A percentile compares a stretch with the other conserved stretches of the same genome.
Conservation (phyloP, 352 stramenopile genomes). For the Globisporangium paroecandrum region DNA sequence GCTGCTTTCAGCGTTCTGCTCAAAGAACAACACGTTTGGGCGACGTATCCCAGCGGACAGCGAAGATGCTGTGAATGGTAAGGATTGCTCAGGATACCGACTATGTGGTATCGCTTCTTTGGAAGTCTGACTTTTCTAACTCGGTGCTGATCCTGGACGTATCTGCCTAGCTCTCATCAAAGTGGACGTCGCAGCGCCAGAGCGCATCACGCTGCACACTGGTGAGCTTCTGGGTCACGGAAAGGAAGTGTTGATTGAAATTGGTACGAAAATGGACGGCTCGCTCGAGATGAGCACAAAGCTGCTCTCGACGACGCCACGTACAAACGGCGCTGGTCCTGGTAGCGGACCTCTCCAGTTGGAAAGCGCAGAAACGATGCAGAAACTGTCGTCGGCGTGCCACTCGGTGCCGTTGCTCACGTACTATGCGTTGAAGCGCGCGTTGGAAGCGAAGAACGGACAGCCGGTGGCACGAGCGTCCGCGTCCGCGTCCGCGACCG, state of each 20-base stretch:
- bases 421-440: slow-evolving; percentile 73
- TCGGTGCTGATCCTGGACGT: not conserved
- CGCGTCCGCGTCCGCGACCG: slow-evolving; percentile 8
- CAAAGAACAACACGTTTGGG: slow-evolving; percentile 68
- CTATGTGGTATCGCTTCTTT: not conserved
- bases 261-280: slow-evolving; percentile 60
- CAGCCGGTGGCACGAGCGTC: slow-evolving; percentile 18
- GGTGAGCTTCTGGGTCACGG: slow-evolving; percentile 46
- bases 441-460: slow-evolving; percentile 41
- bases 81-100: not conserved
- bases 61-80: slow-evolving; percentile 65
- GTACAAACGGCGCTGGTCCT: slow-evolving; percentile 19
- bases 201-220: slow-evolving; percentile 79
- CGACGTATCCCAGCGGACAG: slow-evolving; percentile 55
- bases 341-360: slow-evolving; percentile 14
- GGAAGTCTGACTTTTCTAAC: not conserved
- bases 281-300: slow-evolving; percentile 65
- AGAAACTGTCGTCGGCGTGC: slow-evolving; percentile 49
- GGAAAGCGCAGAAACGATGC: slow-evolving; percentile 38
- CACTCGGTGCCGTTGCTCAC: slow-evolving; percentile 78
- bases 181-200: slow-evolving; percentile 73
- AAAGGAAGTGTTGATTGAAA: slow-evolving; percentile 70
- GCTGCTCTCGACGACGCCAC: slow-evolving; percentile 33
- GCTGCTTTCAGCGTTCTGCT: slow-evolving; percentile 70
- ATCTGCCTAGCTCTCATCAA: slow-evolving; percentile 54